A percentile compares a stretch with the other conserved stretches of the same genome.
Conservation (phyloP, 495 filamentous ascomycete species). For the Xanthoparmelia taractica region DNA sequence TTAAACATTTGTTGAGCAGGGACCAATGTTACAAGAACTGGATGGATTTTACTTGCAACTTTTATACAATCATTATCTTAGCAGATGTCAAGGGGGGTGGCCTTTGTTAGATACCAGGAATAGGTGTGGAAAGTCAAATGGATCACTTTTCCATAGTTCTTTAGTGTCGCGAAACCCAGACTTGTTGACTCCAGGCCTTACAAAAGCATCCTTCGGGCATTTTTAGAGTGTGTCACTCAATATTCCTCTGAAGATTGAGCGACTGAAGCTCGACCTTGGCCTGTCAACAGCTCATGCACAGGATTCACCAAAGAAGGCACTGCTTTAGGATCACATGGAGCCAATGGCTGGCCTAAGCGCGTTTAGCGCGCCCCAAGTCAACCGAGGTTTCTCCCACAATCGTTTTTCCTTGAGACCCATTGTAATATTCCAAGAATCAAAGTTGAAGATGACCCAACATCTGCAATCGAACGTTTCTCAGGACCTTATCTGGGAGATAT, state of each 20-base stretch:
- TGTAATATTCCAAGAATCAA: neutral
- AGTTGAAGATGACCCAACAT: conserved; percentile 28
- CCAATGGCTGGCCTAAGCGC: neutral
- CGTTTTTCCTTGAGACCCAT: neutral
- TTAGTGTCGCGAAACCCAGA: neutral
- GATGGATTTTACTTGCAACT: neutral
- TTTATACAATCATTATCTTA: neutral
- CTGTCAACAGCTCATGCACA: neutral
- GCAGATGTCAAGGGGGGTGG: conserved; percentile 24
- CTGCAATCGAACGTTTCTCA: conserved; percentile 59
- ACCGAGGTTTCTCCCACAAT: conserved; percentile 3
- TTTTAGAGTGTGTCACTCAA: neutral
- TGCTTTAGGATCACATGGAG: neutral
- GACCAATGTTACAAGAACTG: no score
- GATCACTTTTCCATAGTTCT: neutral
- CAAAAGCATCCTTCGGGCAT: neutral
- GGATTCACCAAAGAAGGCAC: no score
- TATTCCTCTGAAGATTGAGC: neutral
- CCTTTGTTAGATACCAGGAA: conserved; percentile 6
- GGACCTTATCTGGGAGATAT: conserved; percentile 86
- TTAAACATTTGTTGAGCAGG: neutral
- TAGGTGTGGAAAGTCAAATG: neutral
- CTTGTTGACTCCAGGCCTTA: neutral
- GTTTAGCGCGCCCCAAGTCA: neutral
- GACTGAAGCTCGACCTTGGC: neutral